Conservation (phyloP, 805 yeast genomes). For the Lipomyces lipofer region DNA sequence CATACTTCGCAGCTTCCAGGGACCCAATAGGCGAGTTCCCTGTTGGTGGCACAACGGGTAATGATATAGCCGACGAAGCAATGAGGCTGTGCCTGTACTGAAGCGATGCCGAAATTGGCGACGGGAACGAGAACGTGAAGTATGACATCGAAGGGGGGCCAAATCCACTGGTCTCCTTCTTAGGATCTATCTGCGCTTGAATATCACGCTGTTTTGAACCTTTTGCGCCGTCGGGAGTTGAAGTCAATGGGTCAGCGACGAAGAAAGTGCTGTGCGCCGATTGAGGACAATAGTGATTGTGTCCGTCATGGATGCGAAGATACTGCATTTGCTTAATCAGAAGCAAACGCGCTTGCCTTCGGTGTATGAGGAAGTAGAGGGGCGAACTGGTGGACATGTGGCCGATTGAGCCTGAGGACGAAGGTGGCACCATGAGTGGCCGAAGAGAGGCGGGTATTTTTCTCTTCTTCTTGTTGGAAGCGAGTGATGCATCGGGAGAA, state of each 20-base stretch:
- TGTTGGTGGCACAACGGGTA: not conserved
- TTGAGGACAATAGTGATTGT: slow-evolving; percentile 2
- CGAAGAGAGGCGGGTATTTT: slow-evolving; percentile 21
- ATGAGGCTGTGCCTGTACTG: slow-evolving; percentile 9
- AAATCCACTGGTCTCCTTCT: slow-evolving; percentile 1
- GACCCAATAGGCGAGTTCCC: not conserved
- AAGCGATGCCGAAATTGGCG: slow-evolving; percentile 19
- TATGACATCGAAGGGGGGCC: slow-evolving; percentile 8
- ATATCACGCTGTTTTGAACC: not conserved
- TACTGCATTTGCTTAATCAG: not conserved
- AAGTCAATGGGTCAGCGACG: not conserved
- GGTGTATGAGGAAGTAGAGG: not conserved
- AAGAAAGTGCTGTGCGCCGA: not conserved
- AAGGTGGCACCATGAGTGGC: slow-evolving; percentile 3
- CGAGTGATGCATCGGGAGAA: not conserved
- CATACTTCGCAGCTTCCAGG: not conserved
- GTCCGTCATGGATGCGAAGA: not conserved
- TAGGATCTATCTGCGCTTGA: slow-evolving; percentile 1
- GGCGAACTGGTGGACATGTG: slow-evolving; percentile 3
- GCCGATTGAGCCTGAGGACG: not conserved
- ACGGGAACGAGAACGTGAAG: slow-evolving; percentile 16
- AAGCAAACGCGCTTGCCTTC: not conserved
- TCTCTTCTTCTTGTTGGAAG: slow-evolving; percentile 25
- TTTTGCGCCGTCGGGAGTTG: not conserved
- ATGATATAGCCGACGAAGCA: not conserved